Conservation (phyloP, 1,284 basidiomycete species). For the Filobasidium uniguttulatum region DNA sequence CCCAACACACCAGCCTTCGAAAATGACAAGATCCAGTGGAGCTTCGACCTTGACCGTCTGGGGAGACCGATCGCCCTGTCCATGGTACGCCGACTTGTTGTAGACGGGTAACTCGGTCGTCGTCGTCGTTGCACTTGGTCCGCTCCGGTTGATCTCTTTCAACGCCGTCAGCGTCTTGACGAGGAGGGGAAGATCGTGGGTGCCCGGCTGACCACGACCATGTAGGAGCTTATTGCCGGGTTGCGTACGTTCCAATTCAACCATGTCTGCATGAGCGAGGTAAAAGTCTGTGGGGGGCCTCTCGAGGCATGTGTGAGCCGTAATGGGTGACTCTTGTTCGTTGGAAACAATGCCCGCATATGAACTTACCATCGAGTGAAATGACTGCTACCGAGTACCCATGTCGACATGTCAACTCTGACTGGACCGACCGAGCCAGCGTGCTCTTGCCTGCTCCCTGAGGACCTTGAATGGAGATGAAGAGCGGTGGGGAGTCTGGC, state of each 20-base stretch:
- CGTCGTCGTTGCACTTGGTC: neutral
- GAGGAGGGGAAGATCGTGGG: slow-evolving; percentile 64
- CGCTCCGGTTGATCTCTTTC: neutral
- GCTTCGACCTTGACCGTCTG: slow-evolving; percentile 52
- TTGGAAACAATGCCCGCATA: neutral
- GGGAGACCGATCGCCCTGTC: slow-evolving; percentile 50
- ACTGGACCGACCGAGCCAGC: no score
- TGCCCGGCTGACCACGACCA: slow-evolving; percentile 74
- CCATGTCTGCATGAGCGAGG: slow-evolving; percentile 50
- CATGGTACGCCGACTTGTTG: no score
- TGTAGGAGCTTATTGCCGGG: slow-evolving; percentile 52
- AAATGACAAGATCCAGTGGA: slow-evolving; percentile 66
- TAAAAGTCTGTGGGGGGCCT: slow-evolving; percentile 51
- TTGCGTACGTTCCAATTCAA: slow-evolving; percentile 44
- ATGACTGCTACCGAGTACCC: slow-evolving; percentile 55
- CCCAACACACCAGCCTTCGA: slow-evolving; percentile 45
- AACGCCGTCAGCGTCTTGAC: slow-evolving; percentile 44
- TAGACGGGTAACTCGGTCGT: neutral
- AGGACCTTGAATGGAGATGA: no score
- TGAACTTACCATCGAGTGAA: slow-evolving; percentile 48
- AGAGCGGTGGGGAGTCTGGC: no score
- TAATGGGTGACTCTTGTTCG: neutral
- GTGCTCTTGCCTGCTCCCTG: no score
- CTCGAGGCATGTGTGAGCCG: neutral
- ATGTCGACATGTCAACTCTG: no score